Percentiles rank a stretch among this genome's conserved stretches.
phyloP scores from a whole-genome alignment of 352 stramenopile species.

The Pythium aphanidermatum region DNA sequence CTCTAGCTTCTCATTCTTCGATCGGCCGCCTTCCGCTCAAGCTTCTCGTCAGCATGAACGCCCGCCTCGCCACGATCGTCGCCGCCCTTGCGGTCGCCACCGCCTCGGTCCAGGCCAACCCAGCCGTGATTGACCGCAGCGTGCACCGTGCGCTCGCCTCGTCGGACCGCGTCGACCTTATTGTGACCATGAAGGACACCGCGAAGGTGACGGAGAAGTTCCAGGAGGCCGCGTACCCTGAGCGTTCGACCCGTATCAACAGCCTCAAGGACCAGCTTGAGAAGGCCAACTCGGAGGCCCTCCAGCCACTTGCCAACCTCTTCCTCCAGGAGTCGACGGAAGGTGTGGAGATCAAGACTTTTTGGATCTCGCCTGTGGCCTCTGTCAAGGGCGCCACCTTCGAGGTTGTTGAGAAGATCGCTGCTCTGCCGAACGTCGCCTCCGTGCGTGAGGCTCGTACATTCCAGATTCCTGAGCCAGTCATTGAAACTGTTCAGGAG shows the following conservation, averaged over 20 bases:
- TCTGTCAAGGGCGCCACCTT: constrained; percentile 19
- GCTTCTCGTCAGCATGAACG: no score
- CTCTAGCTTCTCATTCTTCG: no score
- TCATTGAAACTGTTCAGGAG: not conserved
- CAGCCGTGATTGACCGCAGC: constrained; percentile 4
- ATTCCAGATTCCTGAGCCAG: constrained; percentile 3
- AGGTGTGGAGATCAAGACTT: constrained; percentile 8
- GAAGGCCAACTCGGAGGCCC: not conserved
- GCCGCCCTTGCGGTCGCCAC: constrained; percentile 2
- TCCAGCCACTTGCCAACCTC: constrained; percentile 5
- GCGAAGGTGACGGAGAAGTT: not conserved
- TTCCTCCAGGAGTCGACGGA: constrained; percentile 8
- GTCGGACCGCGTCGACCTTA: constrained; percentile 2
- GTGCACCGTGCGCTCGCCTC: constrained; percentile 6
- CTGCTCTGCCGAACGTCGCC: constrained; percentile 2
- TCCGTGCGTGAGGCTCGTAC: constrained; percentile 9
- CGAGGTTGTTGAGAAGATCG: constrained; percentile 22
- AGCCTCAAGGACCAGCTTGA: constrained; percentile 14
- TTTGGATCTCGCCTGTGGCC: constrained; percentile 24
- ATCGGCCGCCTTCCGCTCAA: no score
- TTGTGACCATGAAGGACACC: constrained; percentile 5
- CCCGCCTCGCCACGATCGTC: constrained; percentile 3
- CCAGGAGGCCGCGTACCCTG: not conserved
- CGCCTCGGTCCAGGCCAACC: not conserved
- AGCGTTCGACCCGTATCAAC: constrained; percentile 18